phyloP scores from a whole-genome alignment of 345 rosid genomes.

The Rhodomyrtus tomentosa region DNA sequence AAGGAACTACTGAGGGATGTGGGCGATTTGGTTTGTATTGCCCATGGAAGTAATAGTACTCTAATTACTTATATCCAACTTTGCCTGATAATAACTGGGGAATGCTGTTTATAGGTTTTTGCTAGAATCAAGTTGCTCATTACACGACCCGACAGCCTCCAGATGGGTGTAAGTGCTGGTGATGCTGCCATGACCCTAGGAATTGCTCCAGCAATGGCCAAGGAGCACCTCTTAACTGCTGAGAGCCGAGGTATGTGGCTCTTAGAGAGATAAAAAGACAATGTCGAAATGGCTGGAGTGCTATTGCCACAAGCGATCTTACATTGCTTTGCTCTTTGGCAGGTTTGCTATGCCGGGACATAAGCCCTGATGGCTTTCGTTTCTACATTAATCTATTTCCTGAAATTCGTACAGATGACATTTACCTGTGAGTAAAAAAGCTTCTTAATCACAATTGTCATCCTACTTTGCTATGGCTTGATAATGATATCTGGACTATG shows the following conservation, averaged over 20 bases:
- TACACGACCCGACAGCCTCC: conserved; percentile 53
- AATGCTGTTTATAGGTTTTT: conserved; percentile 35
- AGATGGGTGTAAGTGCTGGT: conserved; percentile 64
- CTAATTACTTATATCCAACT: not conserved
- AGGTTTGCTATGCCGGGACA: conserved; percentile 88
- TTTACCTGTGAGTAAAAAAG: conserved; percentile 49
- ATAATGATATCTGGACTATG: not conserved
- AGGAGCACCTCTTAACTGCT: conserved; percentile 86
- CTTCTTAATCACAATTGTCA: not conserved
- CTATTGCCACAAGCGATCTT: not conserved
- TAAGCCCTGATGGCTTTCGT: conserved; percentile 80
- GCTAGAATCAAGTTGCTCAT: conserved; percentile 63
- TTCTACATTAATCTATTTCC: conserved; percentile 74
- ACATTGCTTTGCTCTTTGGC: conserved; percentile 8
- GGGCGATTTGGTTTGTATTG: not conserved
- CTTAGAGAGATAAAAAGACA: not conserved
- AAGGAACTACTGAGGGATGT: not conserved
- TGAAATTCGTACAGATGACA: conserved; percentile 37
- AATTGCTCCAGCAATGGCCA: conserved; percentile 98
- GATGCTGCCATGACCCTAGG: conserved; percentile 91
- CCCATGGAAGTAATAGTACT: not conserved
- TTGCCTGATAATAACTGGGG: not conserved
- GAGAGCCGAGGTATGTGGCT: conserved; percentile 61
- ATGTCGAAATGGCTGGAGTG: not conserved
- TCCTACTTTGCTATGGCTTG: not conserved